phyloP scores from a whole-genome alignment of 2,329 filamentous ascomycete genomes.

The Aspergillus sp. region DNA sequence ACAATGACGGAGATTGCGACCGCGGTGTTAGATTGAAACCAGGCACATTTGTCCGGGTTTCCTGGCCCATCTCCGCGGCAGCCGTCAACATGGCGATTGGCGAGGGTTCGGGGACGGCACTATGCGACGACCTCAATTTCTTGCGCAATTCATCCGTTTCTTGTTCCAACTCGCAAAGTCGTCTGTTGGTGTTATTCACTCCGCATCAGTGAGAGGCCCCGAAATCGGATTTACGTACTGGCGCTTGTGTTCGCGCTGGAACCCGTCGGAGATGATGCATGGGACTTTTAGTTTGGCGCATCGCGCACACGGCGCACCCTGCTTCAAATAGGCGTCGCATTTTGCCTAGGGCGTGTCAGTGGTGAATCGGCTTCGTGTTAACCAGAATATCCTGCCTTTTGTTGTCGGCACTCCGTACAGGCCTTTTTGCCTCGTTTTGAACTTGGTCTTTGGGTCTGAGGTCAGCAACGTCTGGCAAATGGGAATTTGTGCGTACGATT shows the following conservation, averaged over 20 bases:
- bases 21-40: constrained; percentile 12
- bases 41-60: constrained; percentile 7
- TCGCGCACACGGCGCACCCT: constrained; percentile 34
- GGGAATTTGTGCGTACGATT: not conserved
- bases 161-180: constrained; percentile 37
- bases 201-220: too few species aligned
- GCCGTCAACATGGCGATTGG: constrained; percentile 29
- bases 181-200: constrained; percentile 18
- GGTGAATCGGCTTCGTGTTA: not conserved
- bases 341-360: constrained; percentile 23
- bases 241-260: constrained; percentile 43
- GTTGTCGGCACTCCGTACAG: constrained; percentile 44
- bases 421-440: constrained; percentile 36
- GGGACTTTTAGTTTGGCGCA: constrained; percentile 35
- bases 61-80: constrained; percentile 29
- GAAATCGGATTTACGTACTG: constrained; percentile 23
- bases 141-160: constrained; percentile 37
- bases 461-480: not conserved
- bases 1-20: constrained; percentile 16
- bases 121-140: constrained; percentile 28
- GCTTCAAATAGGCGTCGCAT: constrained; percentile 39
- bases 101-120: constrained; percentile 17
- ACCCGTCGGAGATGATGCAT: constrained; percentile 42
- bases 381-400: constrained; percentile 29
- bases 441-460: too few species aligned